Conservation (phyloP, 192 early-diverging fungal genomes). For the Phycomyces blakesleeanus region DNA sequence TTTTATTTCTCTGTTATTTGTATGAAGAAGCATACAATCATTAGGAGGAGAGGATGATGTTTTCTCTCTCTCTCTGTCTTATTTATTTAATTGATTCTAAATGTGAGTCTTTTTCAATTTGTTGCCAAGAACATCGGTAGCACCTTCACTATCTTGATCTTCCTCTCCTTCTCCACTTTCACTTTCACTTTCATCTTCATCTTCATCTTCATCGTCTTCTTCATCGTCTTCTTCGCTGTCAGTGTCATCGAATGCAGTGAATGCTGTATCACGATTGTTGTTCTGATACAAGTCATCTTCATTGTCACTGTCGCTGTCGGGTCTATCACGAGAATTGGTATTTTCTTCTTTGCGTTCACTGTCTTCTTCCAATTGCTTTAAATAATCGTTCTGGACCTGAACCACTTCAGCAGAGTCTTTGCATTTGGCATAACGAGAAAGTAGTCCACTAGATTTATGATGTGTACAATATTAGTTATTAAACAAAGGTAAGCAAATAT, state of each 20-base stretch:
- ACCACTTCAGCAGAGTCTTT: conserved; percentile 70
- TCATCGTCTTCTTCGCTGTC: not conserved
- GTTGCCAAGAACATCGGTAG: not conserved
- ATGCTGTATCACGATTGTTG: conserved; percentile 44
- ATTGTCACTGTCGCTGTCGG: conserved; percentile 26
- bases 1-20: too few species aligned
- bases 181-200: not conserved
- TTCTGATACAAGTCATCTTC: conserved; percentile 50
- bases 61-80: too few species aligned
- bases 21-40: too few species aligned
- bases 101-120: not conserved
- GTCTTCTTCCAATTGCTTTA: conserved; percentile 68
- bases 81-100: too few species aligned
- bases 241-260: conserved; percentile 16
- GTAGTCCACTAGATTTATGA: conserved; percentile 53
- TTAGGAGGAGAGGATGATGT: too few species aligned
- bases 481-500: not conserved
- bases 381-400: conserved; percentile 74
- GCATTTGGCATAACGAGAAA: conserved; percentile 75
- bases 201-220: not conserved
- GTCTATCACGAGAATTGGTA: not conserved
- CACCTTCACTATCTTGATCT: not conserved
- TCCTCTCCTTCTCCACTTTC: not conserved
- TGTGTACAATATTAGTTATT: too few species aligned
- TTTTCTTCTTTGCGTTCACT: conserved; percentile 17